These are phyloP conservation scores for Selaginella tamariscina DNA, from an alignment of 75 land plant genomes.

Conservation along the genomic window DNA sequence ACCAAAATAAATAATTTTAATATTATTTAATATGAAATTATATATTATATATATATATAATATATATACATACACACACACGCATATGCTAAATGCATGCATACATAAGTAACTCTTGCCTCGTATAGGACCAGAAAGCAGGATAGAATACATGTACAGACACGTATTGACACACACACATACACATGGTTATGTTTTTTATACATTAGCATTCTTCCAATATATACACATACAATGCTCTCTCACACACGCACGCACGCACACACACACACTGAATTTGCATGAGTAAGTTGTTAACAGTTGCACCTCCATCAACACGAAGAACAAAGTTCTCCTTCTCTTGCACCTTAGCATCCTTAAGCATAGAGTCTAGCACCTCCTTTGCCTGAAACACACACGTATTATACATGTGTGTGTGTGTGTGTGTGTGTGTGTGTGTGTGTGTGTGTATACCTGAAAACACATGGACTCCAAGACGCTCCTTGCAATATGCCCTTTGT, in stretches of 20 bases:
- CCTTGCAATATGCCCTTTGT: conserved; percentile 74
- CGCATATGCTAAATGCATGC: too few species aligned
- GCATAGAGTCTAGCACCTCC: conserved; percentile 78
- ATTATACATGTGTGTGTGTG: too few species aligned
- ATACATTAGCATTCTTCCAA: too few species aligned
- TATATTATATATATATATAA: too few species aligned
- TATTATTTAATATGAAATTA: too few species aligned
- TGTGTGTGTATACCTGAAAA: conserved; percentile 45
- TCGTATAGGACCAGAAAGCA: not conserved
- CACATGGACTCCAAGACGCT: conserved; percentile 94
- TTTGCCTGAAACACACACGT: conserved; percentile 29
- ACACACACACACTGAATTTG: too few species aligned
- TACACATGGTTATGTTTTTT: conserved; percentile 26
- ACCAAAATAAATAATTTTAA: too few species aligned
- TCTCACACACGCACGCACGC: too few species aligned
- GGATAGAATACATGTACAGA: not conserved
- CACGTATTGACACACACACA: not conserved
- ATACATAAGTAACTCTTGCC: not conserved
- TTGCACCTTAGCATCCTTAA: conserved; percentile 51
- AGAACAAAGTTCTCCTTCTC: conserved; percentile 45
- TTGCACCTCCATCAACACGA: conserved; percentile 91
- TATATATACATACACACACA: too few species aligned
- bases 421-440: too few species aligned
- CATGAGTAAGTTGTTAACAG: conserved; percentile 88
- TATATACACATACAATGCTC: too few species aligned